Percentiles rank a stretch among this genome's conserved stretches.
phyloP scores from a whole-genome alignment of 148 eudicot species.

The Fallopia convolvulus region DNA sequence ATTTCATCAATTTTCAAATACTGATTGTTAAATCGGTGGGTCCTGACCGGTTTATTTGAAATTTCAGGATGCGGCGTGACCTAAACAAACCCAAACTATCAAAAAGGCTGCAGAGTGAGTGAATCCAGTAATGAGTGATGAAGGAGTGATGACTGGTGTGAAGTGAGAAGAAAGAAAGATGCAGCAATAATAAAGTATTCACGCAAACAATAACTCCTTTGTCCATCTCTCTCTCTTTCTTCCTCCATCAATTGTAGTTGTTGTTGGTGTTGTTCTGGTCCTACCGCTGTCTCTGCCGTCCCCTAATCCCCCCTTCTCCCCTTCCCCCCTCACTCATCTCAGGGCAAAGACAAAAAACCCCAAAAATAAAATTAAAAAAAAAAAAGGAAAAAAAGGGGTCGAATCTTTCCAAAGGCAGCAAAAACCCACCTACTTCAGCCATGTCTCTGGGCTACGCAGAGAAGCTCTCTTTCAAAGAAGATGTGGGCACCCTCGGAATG shows the following conservation, averaged over 20 bases:
- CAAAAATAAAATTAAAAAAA: not conserved
- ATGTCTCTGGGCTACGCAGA: slow-evolving; percentile 88
- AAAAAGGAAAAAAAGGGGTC: not conserved
- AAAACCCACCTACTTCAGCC: slow-evolving; percentile 11
- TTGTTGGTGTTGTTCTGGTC: slow-evolving; percentile 1
- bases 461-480: slow-evolving; percentile 79
- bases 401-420: slow-evolving; percentile 9
- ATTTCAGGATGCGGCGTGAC: not conserved
- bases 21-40: no score
- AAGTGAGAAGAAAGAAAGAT: not conserved
- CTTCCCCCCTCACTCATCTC: not conserved
- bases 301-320: slow-evolving; percentile 7
- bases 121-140: not conserved
- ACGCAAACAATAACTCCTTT: not conserved
- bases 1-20: no score
- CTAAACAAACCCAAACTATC: not conserved
- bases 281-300: slow-evolving; percentile 11
- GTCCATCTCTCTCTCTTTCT: not conserved
- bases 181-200: not conserved
- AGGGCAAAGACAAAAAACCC: not conserved
- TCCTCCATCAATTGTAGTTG: not conserved
- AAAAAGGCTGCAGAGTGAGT: not conserved
- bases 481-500: slow-evolving; percentile 87
- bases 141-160: not conserved
- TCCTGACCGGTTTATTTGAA: no score